phyloP scores from a whole-genome alignment of 768 basidiomycete genomes.

The Lentinula raphanica region DNA sequence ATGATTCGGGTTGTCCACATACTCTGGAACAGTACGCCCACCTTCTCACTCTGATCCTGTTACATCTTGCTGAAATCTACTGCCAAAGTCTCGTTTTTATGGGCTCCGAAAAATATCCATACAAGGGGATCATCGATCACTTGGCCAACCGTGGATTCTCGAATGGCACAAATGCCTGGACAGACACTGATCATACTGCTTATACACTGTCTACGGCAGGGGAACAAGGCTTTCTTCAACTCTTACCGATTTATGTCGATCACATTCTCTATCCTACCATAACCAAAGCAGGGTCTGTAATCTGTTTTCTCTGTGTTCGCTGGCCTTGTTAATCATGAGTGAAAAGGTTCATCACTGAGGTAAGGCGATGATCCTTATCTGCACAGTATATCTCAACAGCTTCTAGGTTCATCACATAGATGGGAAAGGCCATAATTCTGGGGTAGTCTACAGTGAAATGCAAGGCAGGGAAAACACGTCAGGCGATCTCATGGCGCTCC shows the following conservation, averaged over 20 bases:
- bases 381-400: not conserved
- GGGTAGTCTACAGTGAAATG: slow-evolving; percentile 97
- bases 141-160: slow-evolving; percentile 93
- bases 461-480: slow-evolving; percentile 93
- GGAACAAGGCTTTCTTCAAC: slow-evolving; percentile 82
- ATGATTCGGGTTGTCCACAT: slow-evolving; percentile 93
- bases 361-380: slow-evolving; percentile 21
- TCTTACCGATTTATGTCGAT: slow-evolving; percentile 87
- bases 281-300: slow-evolving; percentile 73
- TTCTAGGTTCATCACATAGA: slow-evolving; percentile 90
- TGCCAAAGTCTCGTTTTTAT: slow-evolving; percentile 76
- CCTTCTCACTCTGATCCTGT: not conserved
- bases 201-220: slow-evolving; percentile 97
- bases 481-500: slow-evolving; percentile 82
- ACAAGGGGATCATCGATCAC: slow-evolving; percentile 93
- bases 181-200: slow-evolving; percentile 90
- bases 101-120: slow-evolving; percentile 92
- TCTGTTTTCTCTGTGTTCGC: slow-evolving; percentile 14
- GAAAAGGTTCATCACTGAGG: slow-evolving; percentile 54
- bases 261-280: slow-evolving; percentile 96
- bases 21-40: slow-evolving; percentile 85
- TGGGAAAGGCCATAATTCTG: slow-evolving; percentile 83
- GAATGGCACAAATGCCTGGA: slow-evolving; percentile 95
- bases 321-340: slow-evolving; percentile 10
- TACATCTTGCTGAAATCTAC: slow-evolving; percentile 1